Evolutionary conservation across 163 green algal genomes (phyloP).

Genomic region (Scenedesmus sp.): DNA sequence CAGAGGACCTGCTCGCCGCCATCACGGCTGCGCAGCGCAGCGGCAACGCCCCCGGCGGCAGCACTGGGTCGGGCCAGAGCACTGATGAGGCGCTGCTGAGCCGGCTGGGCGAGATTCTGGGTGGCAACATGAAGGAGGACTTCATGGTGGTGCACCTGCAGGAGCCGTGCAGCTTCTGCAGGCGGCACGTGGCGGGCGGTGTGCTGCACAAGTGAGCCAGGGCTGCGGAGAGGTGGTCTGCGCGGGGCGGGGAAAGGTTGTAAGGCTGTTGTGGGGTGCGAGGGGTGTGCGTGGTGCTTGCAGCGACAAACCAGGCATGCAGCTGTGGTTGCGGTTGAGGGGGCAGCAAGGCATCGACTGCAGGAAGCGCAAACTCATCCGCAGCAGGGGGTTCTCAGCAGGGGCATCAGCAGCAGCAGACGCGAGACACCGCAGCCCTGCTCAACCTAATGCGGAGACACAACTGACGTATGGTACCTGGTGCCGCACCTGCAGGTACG

Average conservation of each 20-base stretch:
- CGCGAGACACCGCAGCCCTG: too few species aligned
- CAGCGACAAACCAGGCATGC: too few species aligned
- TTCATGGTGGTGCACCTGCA: conserved; percentile 99
- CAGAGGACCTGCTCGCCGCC: conserved; percentile 68
- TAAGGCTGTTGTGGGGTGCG: too few species aligned
- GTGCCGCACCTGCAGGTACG: not conserved
- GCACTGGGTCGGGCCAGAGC: conserved; percentile 49
- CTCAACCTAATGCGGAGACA: too few species aligned
- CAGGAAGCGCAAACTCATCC: too few species aligned
- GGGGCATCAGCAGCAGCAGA: too few species aligned
- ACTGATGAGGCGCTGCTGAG: conserved; percentile 84
- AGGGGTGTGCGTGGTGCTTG: too few species aligned
- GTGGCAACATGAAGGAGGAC: conserved; percentile 92
- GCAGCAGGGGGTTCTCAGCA: too few species aligned
- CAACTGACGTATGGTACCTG: not conserved
- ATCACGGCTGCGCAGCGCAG: conserved; percentile 36
- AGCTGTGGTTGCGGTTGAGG: too few species aligned
- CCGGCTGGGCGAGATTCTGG: conserved; percentile 85
- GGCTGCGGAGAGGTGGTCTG: not conserved
- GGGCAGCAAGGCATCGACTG: too few species aligned
- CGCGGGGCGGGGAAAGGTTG: not conserved
- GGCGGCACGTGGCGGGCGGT: conserved; percentile 59
- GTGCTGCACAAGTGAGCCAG: conserved; percentile 55
- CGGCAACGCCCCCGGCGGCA: not conserved
- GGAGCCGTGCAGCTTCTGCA: conserved; percentile 93